Evolutionary conservation across 768 basidiomycete genomes (phyloP).

Genomic region (Kwoniella dendrophila): DNA sequence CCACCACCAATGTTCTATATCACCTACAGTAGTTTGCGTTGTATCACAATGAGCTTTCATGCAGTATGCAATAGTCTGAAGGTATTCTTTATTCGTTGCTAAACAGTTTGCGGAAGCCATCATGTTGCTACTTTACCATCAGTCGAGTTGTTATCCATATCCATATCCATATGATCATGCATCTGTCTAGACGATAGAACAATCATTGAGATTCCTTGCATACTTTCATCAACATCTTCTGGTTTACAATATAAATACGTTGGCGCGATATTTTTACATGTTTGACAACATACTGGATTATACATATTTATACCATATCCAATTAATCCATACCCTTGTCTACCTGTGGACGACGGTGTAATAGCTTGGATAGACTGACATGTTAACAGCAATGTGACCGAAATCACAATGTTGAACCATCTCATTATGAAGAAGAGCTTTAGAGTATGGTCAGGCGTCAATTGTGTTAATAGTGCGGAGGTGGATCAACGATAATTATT

Average conservation of each 20-base stretch:
- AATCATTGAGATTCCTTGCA: neutral
- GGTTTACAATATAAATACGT: constrained; percentile 3
- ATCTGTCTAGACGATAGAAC: neutral
- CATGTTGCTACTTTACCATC: neutral
- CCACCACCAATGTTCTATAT: neutral
- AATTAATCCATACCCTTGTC: constrained; percentile 1
- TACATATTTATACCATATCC: constrained; percentile 8
- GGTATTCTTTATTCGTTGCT: neutral
- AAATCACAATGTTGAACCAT: neutral
- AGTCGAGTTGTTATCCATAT: neutral
- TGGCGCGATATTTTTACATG: neutral
- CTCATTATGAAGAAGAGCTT: neutral
- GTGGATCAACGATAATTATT: too few relatives aligned
- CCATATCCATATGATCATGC: constrained; percentile 5
- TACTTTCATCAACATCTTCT: neutral
- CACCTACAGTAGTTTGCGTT: neutral
- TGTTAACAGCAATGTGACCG: neutral
- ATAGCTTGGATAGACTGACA: neutral
- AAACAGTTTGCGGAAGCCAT: neutral
- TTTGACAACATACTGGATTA: neutral
- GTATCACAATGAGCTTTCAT: neutral
- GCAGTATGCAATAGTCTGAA: constrained; percentile 1
- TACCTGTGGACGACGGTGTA: neutral
- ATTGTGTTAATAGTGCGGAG: too few relatives aligned
- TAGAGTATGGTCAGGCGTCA: too few relatives aligned